Evolutionary conservation across 2,329 filamentous ascomycete species (phyloP).

Genomic region (Dactylellina drechsleri): DNA sequence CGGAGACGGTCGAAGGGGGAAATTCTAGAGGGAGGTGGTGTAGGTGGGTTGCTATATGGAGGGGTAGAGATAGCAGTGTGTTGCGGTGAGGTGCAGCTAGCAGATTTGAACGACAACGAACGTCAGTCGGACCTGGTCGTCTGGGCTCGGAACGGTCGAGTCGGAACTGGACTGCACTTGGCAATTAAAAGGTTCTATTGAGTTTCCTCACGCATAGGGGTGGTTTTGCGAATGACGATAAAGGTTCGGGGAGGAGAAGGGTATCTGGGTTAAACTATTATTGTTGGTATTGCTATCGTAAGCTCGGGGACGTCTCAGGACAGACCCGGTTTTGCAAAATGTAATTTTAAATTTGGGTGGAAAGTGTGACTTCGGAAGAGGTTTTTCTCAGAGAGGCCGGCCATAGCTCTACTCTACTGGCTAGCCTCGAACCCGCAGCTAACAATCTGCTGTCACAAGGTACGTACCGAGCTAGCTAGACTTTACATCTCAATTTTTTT

Average conservation of each 20-base stretch:
- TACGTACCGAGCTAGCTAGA: too few species aligned
- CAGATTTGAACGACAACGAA: constrained; percentile 40
- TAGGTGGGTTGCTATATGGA: constrained; percentile 40
- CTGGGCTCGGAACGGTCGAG: constrained; percentile 23
- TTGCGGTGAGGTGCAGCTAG: constrained; percentile 54
- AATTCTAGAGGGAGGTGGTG: constrained; percentile 3
- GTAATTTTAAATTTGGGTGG: background rate
- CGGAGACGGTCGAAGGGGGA: constrained; percentile 29
- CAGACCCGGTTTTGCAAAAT: background rate
- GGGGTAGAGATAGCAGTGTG: constrained; percentile 49
- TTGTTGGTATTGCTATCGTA: background rate
- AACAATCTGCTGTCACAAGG: too few species aligned
- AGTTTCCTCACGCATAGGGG: background rate
- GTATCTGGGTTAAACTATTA: constrained; percentile 1
- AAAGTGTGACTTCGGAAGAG: constrained; percentile 31
- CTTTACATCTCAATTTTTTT: too few species aligned
- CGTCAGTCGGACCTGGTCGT: constrained; percentile 36
- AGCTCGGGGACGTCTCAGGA: background rate
- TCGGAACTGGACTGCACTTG: background rate
- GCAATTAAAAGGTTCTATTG: too few species aligned
- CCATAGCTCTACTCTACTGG: too few species aligned
- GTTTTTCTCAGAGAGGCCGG: constrained; percentile 6
- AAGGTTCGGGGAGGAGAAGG: background rate
- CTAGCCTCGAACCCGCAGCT: too few species aligned
- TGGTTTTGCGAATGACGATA: too few species aligned